These are phyloP conservation scores for Galerina marginata DNA, from an alignment of 768 basidiomycete genomes.

Conservation along the genomic window DNA sequence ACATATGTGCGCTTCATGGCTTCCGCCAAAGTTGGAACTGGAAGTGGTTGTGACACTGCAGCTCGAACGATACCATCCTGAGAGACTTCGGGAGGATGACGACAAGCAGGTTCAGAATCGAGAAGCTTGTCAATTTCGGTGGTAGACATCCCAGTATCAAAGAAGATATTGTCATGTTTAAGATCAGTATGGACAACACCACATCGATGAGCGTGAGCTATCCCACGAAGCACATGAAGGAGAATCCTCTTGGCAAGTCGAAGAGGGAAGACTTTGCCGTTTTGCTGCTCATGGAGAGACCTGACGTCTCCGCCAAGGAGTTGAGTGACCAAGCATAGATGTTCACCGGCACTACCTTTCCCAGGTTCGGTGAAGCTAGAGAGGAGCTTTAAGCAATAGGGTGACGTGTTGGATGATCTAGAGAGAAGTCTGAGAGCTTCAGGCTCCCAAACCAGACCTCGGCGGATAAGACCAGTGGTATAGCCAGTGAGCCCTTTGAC, in stretches of 20 bases:
- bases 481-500: conserved; percentile 35
- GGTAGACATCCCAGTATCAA: conserved; percentile 14
- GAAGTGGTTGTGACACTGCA: conserved; percentile 33
- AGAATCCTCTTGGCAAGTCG: conserved; percentile 31
- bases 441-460: conserved; percentile 27
- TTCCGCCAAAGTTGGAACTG: conserved; percentile 26
- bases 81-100: conserved; percentile 1
- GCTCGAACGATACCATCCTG: conserved; percentile 27
- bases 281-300: conserved; percentile 13
- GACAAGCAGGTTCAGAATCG: conserved; percentile 25
- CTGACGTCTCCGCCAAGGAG: conserved; percentile 34
- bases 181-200: conserved; percentile 34
- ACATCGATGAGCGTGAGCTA: conserved; percentile 26
- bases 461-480: conserved; percentile 24
- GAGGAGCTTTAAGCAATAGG: conserved; percentile 25
- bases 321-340: conserved; percentile 16
- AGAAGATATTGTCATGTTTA: conserved; percentile 35
- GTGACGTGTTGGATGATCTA: conserved; percentile 4
- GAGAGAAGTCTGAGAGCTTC: conserved; percentile 23
- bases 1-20: conserved; percentile 27
- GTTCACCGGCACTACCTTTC: conserved; percentile 25
- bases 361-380: conserved; percentile 30
- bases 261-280: conserved; percentile 24
- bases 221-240: conserved; percentile 28
- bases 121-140: conserved; percentile 21